Evolutionary conservation across 345 rosid species (phyloP), one percentile per base, ranked within the genome.

Genomic region (Salix brachista): DNA sequence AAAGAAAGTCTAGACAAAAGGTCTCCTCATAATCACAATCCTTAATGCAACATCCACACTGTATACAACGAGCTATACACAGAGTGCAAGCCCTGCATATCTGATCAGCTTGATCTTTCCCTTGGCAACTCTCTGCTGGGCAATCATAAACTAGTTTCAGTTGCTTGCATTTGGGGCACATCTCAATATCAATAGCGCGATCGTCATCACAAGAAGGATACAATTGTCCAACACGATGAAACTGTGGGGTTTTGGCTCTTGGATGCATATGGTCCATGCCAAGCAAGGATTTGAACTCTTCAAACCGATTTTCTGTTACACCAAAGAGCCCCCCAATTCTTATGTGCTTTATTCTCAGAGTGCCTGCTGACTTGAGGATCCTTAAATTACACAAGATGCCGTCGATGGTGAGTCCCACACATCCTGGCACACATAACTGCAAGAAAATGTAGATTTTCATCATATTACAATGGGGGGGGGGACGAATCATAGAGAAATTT

Each of bases 361-460:
- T 65, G 42, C 76, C 79, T 2, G 76, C 60, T 66, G 71, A 71
- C 76, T 80, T 80, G 72, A 80, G 44, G 70, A 67, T 50, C 67
- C 76, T 75, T 50, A 80, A 36, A 14, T 30, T 70, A 8, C 21
- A 23, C 79, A 80, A 30, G 50, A 80, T 70, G 36, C 72, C 36
- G 18, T 72, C 67, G 39, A 56, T 10, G 54, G 41, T 52, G 32
- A 78, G 68, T n/a, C 37, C 66, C 56, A 67, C 66, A 67, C 81
- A 78, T 67, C 77, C 77, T 12, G 81, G 81, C 23, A 78, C 81
- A 52, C 68, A 56, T 14, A 78, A 42, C 81, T 78, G 81, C 81
- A 78, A 1, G 34, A 26, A 48, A 65, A 9, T 60, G 11, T 39
- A 37, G 17, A 60, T 18, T 69, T 61, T 1, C 28, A 67, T 25